A percentile compares a stretch with the other conserved stretches of the same genome.
Conservation (phyloP, 768 basidiomycete species). For the Dacryopinax primogenitus region DNA sequence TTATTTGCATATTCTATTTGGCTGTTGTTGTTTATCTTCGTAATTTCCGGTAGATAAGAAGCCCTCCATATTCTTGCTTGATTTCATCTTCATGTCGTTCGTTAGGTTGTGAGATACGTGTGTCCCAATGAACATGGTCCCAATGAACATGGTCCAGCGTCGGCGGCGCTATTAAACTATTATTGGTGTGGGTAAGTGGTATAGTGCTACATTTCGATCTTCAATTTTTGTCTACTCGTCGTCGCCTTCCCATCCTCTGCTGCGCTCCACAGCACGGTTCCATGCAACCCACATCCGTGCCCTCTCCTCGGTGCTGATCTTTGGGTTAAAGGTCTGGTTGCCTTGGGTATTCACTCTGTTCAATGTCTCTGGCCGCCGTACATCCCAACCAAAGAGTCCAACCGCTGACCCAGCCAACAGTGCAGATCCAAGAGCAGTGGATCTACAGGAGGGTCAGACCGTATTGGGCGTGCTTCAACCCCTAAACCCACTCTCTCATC, state of each 20-base stretch:
- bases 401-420: constrained; percentile 85
- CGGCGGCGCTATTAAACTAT: not conserved
- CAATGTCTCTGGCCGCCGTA: constrained; percentile 69
- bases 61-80: not conserved
- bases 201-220: not conserved
- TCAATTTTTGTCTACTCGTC: constrained; percentile 14
- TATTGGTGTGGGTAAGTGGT: not conserved
- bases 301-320: constrained; percentile 39
- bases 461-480: not conserved
- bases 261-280: constrained; percentile 79
- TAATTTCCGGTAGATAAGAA: not conserved
- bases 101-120: constrained; percentile 8
- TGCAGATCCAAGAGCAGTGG: constrained; percentile 90
- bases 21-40: not conserved
- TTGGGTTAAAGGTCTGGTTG: constrained; percentile 54
- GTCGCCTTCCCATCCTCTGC: constrained; percentile 64
- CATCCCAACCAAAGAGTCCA: constrained; percentile 81
- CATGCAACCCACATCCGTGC: constrained; percentile 62
- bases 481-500: constrained; percentile 79
- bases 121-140: constrained; percentile 4
- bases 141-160: constrained; percentile 5
- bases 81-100: not conserved
- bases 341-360: constrained; percentile 77
- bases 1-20: not conserved
- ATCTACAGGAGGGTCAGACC: constrained; percentile 36